Base-by-base conservation (phyloP, 106 monocot species). In the Dendrobium catenatum region DNA sequence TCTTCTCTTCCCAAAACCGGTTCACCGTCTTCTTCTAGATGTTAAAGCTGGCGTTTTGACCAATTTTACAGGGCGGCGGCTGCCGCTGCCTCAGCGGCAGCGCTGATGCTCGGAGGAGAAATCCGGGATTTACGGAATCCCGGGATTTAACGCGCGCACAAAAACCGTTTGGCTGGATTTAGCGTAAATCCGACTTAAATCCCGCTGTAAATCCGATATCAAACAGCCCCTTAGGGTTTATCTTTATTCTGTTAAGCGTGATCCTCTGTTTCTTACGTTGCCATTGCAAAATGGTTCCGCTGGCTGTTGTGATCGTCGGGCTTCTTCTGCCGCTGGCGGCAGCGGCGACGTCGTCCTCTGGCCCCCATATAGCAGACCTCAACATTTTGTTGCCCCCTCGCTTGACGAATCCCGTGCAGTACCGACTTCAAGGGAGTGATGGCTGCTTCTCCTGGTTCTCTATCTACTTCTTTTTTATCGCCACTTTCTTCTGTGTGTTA, bases 321-420 rank as follows among this genome's bases (percentile, higher is more conserved):
- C 37, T 81, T 49, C 10, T 83, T 18, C 42, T 83, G 40, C 22
- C 48, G 5, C n/a, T 68, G 16, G 46, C 54, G 15, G 76, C 72
- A 80, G 73, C 68, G 73, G 44, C 66, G 49, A 20, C 31, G 59
- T 31, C 78, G 19, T 55, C 76, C 6, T 78, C 89, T 41, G 97
- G 97, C 29, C 94, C 94, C 24, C 94, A 94, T 67, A 91, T 97
- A 43, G 83, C 89, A 41, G 97, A 94, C 70, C 82, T 97, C 85
- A 91, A 88, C 86, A 88, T 97, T 42, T 87, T 97, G 55, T 79
- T 97, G 26, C 97, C 97, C 5, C 97, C 97, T 74, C 92, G 90
- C 58, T 81, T 89, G 89, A 86, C 91, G 26, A 86, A 87, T 67
- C 88, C 94, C 46, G 94, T 93, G 29, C 81, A 86, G 74, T 94